Evolutionary conservation across 352 stramenopile species (phyloP), one percentile per base, ranked within the genome.

Genomic region (Aphanomyces stellatus): DNA sequence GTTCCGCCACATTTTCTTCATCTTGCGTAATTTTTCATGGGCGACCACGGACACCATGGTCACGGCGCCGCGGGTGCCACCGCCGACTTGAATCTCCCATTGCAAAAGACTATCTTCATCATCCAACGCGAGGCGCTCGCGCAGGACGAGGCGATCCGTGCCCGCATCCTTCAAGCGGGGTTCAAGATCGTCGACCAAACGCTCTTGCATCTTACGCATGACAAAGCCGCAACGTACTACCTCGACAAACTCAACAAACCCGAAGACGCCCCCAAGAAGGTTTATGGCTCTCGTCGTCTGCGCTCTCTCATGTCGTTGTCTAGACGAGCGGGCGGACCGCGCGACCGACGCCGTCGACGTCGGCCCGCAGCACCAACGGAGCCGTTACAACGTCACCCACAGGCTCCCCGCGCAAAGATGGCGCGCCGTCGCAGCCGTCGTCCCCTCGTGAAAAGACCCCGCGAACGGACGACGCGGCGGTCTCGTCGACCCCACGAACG

Each of bases 91-190:
- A n/a, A n/a, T n/a, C n/a, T n/a, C n/a, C n/a, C n/a, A n/a, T n/a
- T 37, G 15, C 17, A 84, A 53, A 70, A 75, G 3, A 76, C 69
- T n/a, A 78, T 88, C 46, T 59, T 88, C n/a, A 66, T 87, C 8
- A 65, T 88, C 28, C 78, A 85, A 48, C 66, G 74, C 28, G 80
- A 88, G 35, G 78, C 78, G 15, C 74, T 88, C 0, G 71, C 72
- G 3, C 62, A 82, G 1, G 80, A 88, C 64, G 77, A 87, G 53
- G 70, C 65, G 22, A 83, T 88, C 34, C 76, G 80, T 13, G 42
- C 56, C 2, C 77, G 84, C 63, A 75, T 88, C 24, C 75, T 78
- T 42, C 68, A 74, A 11, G 65, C 59, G n/a, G 76, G 76, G 3
- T 88, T 84, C 31, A 27, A 59, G 1, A 69, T 88, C 57, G 76